Percentiles rank a stretch among this genome's conserved stretches.
phyloP scores from a whole-genome alignment of 2,329 filamentous ascomycete genomes.

The Drechslera avenae region DNA sequence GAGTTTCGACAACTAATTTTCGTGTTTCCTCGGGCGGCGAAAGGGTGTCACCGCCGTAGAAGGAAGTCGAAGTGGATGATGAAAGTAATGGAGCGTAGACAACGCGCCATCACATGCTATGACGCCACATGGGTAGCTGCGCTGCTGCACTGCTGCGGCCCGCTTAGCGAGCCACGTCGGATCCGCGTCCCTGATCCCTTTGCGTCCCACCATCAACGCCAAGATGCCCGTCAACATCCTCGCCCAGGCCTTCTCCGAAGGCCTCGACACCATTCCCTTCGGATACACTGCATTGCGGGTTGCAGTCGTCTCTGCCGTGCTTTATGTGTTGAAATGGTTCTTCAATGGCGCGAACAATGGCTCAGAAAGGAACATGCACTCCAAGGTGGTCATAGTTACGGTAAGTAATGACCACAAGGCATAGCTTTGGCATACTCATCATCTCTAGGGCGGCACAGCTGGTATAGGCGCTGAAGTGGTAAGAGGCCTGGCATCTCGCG shows the following conservation, averaged over 20 bases:
- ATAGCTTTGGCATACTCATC: conserved; percentile 21
- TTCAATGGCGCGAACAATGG: conserved; percentile 75
- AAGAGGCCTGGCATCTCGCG: conserved; percentile 74
- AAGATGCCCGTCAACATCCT: conserved; percentile 68
- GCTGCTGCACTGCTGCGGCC: neutral
- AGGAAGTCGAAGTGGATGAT: neutral
- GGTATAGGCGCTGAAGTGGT: conserved; percentile 84
- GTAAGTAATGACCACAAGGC: conserved; percentile 52
- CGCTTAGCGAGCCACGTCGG: conserved; percentile 30
- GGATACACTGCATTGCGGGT: conserved; percentile 59
- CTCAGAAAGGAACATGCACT: conserved; percentile 85
- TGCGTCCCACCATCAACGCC: conserved; percentile 24
- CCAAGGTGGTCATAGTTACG: conserved; percentile 91
- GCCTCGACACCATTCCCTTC: conserved; percentile 60
- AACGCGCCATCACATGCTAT: conserved; percentile 37
- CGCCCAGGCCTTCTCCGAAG: conserved; percentile 59
- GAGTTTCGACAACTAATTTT: no score
- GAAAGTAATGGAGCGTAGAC: conserved; percentile 15
- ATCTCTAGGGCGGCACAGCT: conserved; percentile 76
- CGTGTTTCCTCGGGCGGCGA: conserved; percentile 12
- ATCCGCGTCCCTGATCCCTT: conserved; percentile 31
- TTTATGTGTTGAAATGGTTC: conserved; percentile 72
- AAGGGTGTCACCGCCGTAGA: conserved; percentile 12
- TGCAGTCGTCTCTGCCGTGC: conserved; percentile 57
- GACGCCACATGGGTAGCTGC: conserved; percentile 32